phyloP scores from a whole-genome alignment of 2,329 filamentous ascomycete species.

The Tolypocladium tropicale region DNA sequence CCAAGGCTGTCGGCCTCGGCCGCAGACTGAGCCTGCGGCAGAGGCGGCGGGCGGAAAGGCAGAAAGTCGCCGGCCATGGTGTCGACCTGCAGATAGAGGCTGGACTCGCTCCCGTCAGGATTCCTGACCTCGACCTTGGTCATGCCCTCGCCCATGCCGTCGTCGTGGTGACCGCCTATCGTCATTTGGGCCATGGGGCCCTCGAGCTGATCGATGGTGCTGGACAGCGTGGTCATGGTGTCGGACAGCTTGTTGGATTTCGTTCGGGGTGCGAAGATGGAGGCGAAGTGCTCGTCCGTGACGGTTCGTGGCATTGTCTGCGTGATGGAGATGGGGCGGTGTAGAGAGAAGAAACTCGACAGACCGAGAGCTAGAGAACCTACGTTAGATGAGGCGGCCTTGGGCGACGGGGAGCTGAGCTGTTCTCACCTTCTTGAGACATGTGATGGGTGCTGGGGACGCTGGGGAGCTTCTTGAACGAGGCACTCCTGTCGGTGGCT shows the following conservation, averaged over 20 bases:
- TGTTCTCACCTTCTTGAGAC: conserved; percentile 51
- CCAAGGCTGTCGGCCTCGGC: conserved; percentile 25
- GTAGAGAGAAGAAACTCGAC: conserved; percentile 90
- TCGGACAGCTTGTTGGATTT: conserved; percentile 42
- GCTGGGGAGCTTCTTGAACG: conserved; percentile 52
- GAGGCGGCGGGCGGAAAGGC: conserved; percentile 78
- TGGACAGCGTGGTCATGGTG: conserved; percentile 58
- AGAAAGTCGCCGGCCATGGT: conserved; percentile 59
- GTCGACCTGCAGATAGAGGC: conserved; percentile 56
- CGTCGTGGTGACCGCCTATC: conserved; percentile 30
- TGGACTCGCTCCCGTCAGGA: conserved; percentile 45
- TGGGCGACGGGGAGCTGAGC: background rate
- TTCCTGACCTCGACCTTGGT: conserved; percentile 43
- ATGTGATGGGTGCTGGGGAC: conserved; percentile 69
- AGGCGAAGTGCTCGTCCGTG: conserved; percentile 65
- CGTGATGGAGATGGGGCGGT: conserved; percentile 85
- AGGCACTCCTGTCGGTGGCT: conserved; percentile 29
- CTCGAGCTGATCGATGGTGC: conserved; percentile 49
- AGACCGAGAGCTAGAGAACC: conserved; percentile 62
- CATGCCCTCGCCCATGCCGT: conserved; percentile 33
- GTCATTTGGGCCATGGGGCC: conserved; percentile 44
- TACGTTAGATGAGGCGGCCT: background rate
- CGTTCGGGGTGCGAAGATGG: conserved; percentile 61
- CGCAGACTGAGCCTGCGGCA: conserved; percentile 51
- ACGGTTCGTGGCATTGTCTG: conserved; percentile 66